Evolutionary conservation across 2,329 filamentous ascomycete species (phyloP).

Genomic region (Calonectria naviculata): DNA sequence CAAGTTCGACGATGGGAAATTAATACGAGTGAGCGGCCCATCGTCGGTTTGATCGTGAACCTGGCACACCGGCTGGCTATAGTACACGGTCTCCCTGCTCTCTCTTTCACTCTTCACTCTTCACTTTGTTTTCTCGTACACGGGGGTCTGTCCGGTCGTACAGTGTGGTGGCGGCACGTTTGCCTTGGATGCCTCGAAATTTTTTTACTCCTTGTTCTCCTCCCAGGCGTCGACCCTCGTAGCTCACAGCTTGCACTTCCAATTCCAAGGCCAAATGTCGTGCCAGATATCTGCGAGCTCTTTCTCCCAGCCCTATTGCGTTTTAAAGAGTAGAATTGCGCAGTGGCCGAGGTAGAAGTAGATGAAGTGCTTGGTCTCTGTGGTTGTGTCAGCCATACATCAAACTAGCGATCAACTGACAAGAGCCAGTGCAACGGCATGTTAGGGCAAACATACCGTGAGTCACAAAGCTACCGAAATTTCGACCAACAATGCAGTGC

Average conservation of each 20-base stretch:
- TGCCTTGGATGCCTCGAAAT: slow-evolving; percentile 29
- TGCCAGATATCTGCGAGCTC: slow-evolving; percentile 36
- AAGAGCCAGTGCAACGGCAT: background rate
- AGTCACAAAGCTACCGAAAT: slow-evolving; percentile 99
- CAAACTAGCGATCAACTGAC: slow-evolving; percentile 15
- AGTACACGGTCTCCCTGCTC: slow-evolving; percentile 20
- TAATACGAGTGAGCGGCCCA: slow-evolving; percentile 21
- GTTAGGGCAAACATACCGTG: slow-evolving; percentile 73
- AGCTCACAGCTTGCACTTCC: slow-evolving; percentile 43
- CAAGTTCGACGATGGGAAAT: slow-evolving; percentile 14
- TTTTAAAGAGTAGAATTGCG: slow-evolving; percentile 99
- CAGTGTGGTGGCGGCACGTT: slow-evolving; percentile 24
- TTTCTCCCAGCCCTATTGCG: slow-evolving; percentile 72
- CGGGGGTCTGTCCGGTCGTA: slow-evolving; percentile 13
- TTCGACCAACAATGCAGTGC: slow-evolving; percentile 98
- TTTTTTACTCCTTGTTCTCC: slow-evolving; percentile 24
- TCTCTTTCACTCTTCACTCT: slow-evolving; percentile 2
- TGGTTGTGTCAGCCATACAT: slow-evolving; percentile 9
- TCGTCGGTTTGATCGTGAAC: slow-evolving; percentile 21
- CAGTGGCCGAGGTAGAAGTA: slow-evolving; percentile 99
- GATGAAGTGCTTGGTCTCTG: slow-evolving; percentile 99
- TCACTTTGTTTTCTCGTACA: slow-evolving; percentile 12
- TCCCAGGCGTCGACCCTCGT: slow-evolving; percentile 29
- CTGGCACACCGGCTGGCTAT: slow-evolving; percentile 22
- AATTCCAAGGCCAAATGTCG: slow-evolving; percentile 37